These are phyloP conservation scores for Hymenoscyphus repandus DNA, from an alignment of 2,329 filamentous ascomycete genomes.

Conservation along the genomic window DNA sequence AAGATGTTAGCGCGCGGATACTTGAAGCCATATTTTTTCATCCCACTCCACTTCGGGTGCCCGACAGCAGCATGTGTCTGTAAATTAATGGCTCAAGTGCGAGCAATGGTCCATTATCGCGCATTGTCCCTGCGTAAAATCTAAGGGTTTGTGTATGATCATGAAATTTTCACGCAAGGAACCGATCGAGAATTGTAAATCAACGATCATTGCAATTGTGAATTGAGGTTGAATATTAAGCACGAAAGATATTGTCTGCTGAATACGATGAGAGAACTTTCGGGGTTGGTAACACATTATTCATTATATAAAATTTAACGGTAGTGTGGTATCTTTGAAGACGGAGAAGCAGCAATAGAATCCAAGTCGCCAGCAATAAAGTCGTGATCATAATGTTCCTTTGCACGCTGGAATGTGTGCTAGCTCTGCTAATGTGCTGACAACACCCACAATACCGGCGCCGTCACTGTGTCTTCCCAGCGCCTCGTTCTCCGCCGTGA, in stretches of 20 bases:
- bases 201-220: no score
- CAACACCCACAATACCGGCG: constrained; percentile 31
- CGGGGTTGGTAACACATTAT: no score
- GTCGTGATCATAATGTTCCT: constrained; percentile 27
- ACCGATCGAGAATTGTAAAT: no score
- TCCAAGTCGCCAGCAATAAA: no score
- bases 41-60: background rate
- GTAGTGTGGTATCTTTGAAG: constrained; percentile 19
- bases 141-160: background rate
- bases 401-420: constrained; percentile 20
- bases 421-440: constrained; percentile 33
- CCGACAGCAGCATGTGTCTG: no score
- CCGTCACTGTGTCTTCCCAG: constrained; percentile 35
- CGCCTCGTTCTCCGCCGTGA: constrained; percentile 25
- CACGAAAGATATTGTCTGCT: no score
- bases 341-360: no score
- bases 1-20: background rate
- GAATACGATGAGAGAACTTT: no score
- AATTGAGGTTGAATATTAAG: no score
- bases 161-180: no score
- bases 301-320: background rate
- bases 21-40: background rate
- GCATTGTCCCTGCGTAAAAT: background rate
- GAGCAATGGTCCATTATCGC: no score
- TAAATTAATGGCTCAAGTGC: no score